Evolutionary conservation across 1,139 yeast species (phyloP).

Genomic region (Barnettozyma hawaiiensis): DNA sequence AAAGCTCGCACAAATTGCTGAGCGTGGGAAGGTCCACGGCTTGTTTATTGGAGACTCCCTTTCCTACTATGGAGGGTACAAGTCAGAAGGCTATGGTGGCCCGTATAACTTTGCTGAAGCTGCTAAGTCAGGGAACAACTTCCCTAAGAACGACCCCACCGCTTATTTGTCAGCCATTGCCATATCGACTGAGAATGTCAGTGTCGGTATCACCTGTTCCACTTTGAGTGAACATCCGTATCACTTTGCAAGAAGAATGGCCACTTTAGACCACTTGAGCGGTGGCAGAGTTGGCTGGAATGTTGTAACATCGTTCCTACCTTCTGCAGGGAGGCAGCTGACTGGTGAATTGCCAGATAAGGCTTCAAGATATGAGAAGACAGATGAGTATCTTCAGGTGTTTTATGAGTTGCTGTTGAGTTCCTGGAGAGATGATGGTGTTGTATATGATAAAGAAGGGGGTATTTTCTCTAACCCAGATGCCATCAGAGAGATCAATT

Average conservation of each 20-base stretch:
- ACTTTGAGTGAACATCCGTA: constrained; percentile 36
- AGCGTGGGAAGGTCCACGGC: constrained; percentile 13
- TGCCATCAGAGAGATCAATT: constrained; percentile 34
- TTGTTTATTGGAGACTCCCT: constrained; percentile 14
- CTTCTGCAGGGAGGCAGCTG: constrained; percentile 33
- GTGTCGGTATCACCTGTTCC: constrained; percentile 13
- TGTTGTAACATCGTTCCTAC: constrained; percentile 35
- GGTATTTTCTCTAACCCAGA: constrained; percentile 36
- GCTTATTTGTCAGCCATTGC: constrained; percentile 25
- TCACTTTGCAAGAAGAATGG: constrained; percentile 36
- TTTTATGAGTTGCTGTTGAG: constrained; percentile 35
- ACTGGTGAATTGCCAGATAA: constrained; percentile 34
- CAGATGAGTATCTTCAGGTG: constrained; percentile 37
- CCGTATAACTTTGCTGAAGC: constrained; percentile 11
- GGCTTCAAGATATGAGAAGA: constrained; percentile 35
- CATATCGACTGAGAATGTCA: constrained; percentile 10
- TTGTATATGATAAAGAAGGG: constrained; percentile 32
- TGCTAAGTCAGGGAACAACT: constrained; percentile 29
- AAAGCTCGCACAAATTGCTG: constrained; percentile 13
- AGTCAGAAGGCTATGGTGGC: constrained; percentile 11
- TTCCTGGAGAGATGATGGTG: constrained; percentile 36
- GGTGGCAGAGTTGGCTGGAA: constrained; percentile 41
- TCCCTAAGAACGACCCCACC: constrained; percentile 35
- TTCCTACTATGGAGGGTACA: constrained; percentile 12
- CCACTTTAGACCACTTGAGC: constrained; percentile 37